Evolutionary conservation across 2,329 filamentous ascomycete genomes (phyloP), one percentile per base, ranked within the genome.

Genomic region (Chrysoporthe cubensis): DNA sequence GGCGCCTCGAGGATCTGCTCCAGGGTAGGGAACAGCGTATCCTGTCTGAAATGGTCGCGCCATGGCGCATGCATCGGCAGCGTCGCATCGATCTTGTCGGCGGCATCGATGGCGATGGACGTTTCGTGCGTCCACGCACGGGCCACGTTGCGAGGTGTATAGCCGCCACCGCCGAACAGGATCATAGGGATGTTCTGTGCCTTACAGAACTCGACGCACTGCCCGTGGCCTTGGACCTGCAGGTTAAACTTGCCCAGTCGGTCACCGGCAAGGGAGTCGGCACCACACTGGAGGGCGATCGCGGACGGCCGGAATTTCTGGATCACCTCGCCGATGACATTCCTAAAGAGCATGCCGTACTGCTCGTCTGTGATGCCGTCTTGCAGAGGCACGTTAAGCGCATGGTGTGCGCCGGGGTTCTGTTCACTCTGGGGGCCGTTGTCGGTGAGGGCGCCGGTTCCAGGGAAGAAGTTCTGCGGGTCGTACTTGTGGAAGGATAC

Each of bases 121-220:
- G 96, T 99, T 81, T 99, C 96, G 80, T 97, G 95, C 34, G 94
- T 93, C 96, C 96, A 99, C 42, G 95, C 94, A 65, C 96, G 91
- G 54, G 96, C 96, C 7, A 99, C 96, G 75, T 99, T 99, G 71
- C 95, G 89, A 5, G 96, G 94, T 16, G 96, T 99, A 80, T 99
- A 99, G 40, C 96, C 96, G 66, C 96, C 96, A 50, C 96, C 96
- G 57, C 96, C 96, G 68, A 98, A 92, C 65, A 99, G 88, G 62
- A 99, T 89, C 70, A 98, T 85, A 2, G 96, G 96, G 1, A 97
- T 83, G 7, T 87, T 85, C 71, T 94, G 88, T 59, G 84, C 87
- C 79, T 98, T 98, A 79, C 94, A 93, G 74, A 91, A 97, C 62
- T 90, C 88, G 68, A 97, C 93, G 78, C 96, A 99, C 71, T 91